Conservation (phyloP, 768 basidiomycete species). For the Nevesoporus exiguus region DNA sequence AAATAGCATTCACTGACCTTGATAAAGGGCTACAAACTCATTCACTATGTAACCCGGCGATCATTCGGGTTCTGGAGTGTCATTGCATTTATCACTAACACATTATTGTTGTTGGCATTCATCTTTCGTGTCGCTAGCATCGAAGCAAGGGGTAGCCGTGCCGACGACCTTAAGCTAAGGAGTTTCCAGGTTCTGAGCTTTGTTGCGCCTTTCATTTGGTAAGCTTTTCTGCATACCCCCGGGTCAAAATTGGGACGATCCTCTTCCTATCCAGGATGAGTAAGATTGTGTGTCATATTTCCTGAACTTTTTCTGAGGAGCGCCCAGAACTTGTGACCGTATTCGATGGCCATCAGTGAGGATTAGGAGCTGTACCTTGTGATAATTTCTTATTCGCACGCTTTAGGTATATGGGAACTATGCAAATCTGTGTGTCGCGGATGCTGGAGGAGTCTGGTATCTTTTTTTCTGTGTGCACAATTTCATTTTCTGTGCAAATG, state of each 20-base stretch:
- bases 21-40: slow-evolving; percentile 61
- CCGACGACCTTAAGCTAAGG: slow-evolving; percentile 42
- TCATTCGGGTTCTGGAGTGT: slow-evolving; percentile 79
- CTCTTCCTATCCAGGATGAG: slow-evolving; percentile 62
- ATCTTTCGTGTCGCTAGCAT: slow-evolving; percentile 64
- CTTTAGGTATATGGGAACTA: slow-evolving; percentile 76
- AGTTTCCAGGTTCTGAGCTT: slow-evolving; percentile 91
- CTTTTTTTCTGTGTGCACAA: slow-evolving; percentile 72
- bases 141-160: slow-evolving; percentile 31
- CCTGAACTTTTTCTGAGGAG: neutral
- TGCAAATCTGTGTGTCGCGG: slow-evolving; percentile 90
- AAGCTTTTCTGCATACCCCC: slow-evolving; percentile 21
- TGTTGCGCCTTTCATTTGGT: slow-evolving; percentile 88
- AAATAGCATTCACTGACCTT: neutral
- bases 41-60: slow-evolving; percentile 75
- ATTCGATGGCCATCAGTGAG: slow-evolving; percentile 78
- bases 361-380: neutral
- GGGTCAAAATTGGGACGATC: neutral
- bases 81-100: slow-evolving; percentile 69
- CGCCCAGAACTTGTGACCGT: slow-evolving; percentile 68
- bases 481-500: neutral
- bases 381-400: neutral
- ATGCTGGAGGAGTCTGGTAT: slow-evolving; percentile 94
- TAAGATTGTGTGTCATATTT: slow-evolving; percentile 36
- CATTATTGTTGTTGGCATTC: slow-evolving; percentile 71